phyloP scores from a whole-genome alignment of 768 basidiomycete species.

The Rhizopogon vesiculosus region DNA sequence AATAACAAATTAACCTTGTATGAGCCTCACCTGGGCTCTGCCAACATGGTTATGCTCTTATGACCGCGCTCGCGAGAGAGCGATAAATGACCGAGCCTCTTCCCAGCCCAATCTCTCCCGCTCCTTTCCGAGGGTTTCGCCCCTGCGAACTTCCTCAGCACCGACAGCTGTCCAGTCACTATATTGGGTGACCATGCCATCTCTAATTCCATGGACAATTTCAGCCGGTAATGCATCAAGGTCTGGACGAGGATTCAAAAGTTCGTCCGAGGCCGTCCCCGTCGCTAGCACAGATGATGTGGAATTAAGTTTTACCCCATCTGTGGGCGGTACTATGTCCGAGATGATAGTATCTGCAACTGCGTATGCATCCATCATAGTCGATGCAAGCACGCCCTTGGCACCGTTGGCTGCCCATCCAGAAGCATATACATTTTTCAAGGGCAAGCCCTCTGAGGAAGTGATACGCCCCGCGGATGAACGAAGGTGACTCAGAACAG shows the following conservation, averaged over 20 bases:
- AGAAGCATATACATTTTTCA: conserved; percentile 77
- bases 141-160: conserved; percentile 62
- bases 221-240: conserved; percentile 45
- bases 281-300: conserved; percentile 3
- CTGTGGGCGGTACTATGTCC: conserved; percentile 39
- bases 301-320: conserved; percentile 12
- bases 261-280: conserved; percentile 5
- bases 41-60: not conserved
- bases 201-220: conserved; percentile 37
- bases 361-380: conserved; percentile 89
- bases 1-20: not conserved
- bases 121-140: conserved; percentile 57
- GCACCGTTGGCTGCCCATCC: conserved; percentile 95
- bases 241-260: conserved; percentile 33
- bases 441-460: conserved; percentile 28
- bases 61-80: not conserved
- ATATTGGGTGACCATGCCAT: conserved; percentile 53
- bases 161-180: conserved; percentile 74
- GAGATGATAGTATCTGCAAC: conserved; percentile 67
- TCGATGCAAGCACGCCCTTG: conserved; percentile 84
- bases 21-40: not conserved
- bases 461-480: conserved; percentile 47
- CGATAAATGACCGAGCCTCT: conserved; percentile 38
- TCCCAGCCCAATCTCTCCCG: conserved; percentile 74
- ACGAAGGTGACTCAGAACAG: conserved; percentile 51